These are phyloP conservation scores for Primulina eburnea DNA, from an alignment of 257 asterid species.

Conservation along the genomic window DNA sequence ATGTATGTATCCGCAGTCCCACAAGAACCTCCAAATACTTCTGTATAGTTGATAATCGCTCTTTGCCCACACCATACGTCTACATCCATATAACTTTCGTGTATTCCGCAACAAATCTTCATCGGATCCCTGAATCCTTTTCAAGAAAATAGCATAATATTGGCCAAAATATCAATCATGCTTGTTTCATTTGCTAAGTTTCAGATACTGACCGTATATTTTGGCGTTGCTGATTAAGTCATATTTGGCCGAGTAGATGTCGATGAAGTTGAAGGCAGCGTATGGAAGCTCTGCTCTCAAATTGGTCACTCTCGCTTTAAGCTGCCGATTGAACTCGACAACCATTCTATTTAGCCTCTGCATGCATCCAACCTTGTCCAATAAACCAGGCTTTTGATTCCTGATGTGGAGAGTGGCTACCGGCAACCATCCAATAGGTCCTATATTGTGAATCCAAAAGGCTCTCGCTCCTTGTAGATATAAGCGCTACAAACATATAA, in stretches of 20 bases:
- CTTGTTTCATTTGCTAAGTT: background rate
- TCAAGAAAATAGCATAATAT: background rate
- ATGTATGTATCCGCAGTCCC: constrained; percentile 31
- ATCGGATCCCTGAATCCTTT: constrained; percentile 43
- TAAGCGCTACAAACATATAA: constrained; percentile 28
- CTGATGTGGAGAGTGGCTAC: constrained; percentile 20
- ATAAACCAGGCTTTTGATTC: constrained; percentile 26
- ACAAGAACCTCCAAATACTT: constrained; percentile 38
- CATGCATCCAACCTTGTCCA: constrained; percentile 44
- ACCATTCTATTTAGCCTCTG: constrained; percentile 35
- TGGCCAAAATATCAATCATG: background rate
- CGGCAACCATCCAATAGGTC: constrained; percentile 57
- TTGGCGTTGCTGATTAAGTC: constrained; percentile 39
- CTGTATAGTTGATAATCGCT: constrained; percentile 29
- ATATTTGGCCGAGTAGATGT: constrained; percentile 43
- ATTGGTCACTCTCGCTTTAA: constrained; percentile 29
- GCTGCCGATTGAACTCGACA: constrained; percentile 39
- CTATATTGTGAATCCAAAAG: constrained; percentile 55
- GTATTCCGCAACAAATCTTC: constrained; percentile 45
- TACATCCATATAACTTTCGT: constrained; percentile 8
- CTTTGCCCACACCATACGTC: constrained; percentile 14
- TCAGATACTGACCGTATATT: constrained; percentile 29
- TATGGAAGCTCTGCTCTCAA: constrained; percentile 37
- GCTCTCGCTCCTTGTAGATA: constrained; percentile 45
- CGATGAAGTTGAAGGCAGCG: constrained; percentile 41